phyloP scores from a whole-genome alignment of 345 rosid species.

The Eucalyptus tenuipes region DNA sequence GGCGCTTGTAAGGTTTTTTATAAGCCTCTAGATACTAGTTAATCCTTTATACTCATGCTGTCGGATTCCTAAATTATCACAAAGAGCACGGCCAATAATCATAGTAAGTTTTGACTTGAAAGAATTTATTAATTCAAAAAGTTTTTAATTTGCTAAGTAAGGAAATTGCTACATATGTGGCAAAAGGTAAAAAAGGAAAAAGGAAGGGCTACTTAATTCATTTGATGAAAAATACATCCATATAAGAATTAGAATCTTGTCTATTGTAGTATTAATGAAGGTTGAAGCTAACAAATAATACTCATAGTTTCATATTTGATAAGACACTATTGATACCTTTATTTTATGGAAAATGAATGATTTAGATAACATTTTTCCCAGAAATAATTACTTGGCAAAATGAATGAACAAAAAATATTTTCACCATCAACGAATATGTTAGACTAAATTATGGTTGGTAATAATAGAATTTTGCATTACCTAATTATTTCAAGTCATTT shows the following conservation, averaged over 20 bases:
- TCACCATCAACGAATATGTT: background rate
- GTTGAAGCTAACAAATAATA: background rate
- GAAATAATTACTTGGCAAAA: background rate
- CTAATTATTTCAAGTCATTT: background rate
- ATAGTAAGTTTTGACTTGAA: background rate
- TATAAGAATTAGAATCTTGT: too few species aligned
- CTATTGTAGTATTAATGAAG: background rate
- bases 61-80: too few species aligned
- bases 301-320: background rate
- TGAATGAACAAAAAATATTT: background rate
- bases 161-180: too few species aligned
- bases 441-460: background rate
- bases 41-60: too few species aligned
- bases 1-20: background rate
- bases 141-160: too few species aligned
- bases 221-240: background rate
- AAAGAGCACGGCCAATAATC: background rate
- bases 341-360: too few species aligned
- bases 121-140: too few species aligned
- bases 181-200: too few species aligned
- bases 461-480: too few species aligned
- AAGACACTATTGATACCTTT: background rate
- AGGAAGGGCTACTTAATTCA: background rate
- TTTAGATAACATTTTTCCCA: too few species aligned
- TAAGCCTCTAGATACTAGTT: background rate